Percentiles rank a stretch among this genome's conserved stretches.
Conservation (phyloP, 2,329 filamentous ascomycete species). For the Exophiala bonariae region DNA sequence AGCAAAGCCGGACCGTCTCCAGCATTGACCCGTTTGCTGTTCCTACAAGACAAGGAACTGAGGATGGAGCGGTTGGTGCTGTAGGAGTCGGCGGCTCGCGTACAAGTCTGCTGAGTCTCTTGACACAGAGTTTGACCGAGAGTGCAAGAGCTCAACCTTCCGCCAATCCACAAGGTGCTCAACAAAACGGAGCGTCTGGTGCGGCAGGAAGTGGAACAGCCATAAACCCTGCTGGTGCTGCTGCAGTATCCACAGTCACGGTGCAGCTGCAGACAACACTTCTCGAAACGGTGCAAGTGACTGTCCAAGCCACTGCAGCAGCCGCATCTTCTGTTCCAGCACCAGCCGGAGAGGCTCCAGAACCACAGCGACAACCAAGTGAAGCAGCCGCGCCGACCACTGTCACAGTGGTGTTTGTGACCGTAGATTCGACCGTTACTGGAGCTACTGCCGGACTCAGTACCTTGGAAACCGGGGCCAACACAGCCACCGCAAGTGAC, state of each 20-base stretch:
- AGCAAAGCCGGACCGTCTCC: slow-evolving; percentile 5
- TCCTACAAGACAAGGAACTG: slow-evolving; percentile 17
- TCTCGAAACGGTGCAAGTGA: slow-evolving; percentile 6
- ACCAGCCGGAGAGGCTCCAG: neutral
- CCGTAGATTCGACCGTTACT: slow-evolving; percentile 1
- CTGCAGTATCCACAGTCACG: slow-evolving; percentile 2
- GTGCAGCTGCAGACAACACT: slow-evolving; percentile 10
- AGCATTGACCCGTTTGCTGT: slow-evolving; percentile 11
- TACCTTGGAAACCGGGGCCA: neutral
- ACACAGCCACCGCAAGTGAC: neutral
- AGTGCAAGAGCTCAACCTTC: neutral
- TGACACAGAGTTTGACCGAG: slow-evolving; percentile 12
- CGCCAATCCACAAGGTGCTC: neutral
- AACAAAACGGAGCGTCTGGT: neutral
- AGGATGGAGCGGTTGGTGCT: slow-evolving; percentile 26
- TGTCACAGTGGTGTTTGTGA: slow-evolving; percentile 10
- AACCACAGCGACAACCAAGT: neutral
- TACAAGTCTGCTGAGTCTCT: slow-evolving; percentile 20
- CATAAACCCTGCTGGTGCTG: neutral
- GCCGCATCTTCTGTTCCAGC: neutral
- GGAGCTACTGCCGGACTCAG: slow-evolving; percentile 2
- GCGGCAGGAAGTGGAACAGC: neutral
- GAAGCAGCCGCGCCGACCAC: neutral
- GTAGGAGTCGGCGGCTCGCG: slow-evolving; percentile 24
- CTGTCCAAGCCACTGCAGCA: neutral